These are phyloP conservation scores for Cucumis hystrix DNA, from an alignment of 306 rosid species.

Conservation along the genomic window DNA sequence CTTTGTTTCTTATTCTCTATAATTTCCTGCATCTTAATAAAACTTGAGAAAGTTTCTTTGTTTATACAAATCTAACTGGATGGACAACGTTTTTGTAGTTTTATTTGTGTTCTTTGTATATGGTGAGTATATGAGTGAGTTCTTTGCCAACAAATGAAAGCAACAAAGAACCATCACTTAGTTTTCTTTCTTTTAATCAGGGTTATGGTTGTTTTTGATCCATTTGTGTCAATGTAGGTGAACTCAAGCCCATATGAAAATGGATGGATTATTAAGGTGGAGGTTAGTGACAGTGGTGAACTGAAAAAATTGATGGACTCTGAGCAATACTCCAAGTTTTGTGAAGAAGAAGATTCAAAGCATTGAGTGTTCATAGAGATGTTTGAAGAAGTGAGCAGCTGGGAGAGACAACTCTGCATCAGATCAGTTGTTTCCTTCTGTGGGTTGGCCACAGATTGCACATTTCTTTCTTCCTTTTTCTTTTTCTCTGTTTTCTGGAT, in stretches of 20 bases:
- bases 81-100: background rate
- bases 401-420: conserved; percentile 4
- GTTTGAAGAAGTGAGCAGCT: background rate
- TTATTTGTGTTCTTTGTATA: background rate
- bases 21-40: background rate
- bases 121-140: background rate
- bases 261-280: conserved; percentile 88
- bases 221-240: conserved; percentile 24
- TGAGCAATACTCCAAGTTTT: conserved; percentile 73
- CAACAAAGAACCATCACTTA: background rate
- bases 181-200: background rate
- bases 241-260: conserved; percentile 71
- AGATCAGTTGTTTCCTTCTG: background rate
- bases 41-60: background rate
- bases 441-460: background rate
- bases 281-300: conserved; percentile 40
- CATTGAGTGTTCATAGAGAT: conserved; percentile 25
- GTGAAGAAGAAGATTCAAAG: conserved; percentile 83
- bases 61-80: background rate
- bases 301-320: conserved; percentile 71
- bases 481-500: background rate
- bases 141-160: background rate
- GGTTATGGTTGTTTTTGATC: background rate
- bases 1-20: background rate
- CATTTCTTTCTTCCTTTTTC: background rate